Base-by-base conservation (phyloP, 495 filamentous ascomycete species). In the Penicillium steckii region DNA sequence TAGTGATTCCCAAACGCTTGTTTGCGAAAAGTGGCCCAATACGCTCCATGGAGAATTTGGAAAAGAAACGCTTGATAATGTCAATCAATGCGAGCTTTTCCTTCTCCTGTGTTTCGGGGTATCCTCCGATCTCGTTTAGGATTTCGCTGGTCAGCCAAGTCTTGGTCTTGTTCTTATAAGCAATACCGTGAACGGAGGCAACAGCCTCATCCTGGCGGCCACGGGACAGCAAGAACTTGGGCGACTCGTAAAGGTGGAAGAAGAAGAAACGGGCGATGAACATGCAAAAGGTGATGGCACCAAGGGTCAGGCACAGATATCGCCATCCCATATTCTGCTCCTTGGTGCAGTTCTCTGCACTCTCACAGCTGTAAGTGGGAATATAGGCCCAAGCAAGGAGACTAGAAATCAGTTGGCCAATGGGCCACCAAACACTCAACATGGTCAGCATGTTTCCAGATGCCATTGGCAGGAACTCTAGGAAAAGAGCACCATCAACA, bases 171-270 rank as follows among this genome's bases (percentile, higher is more conserved):
- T 82, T 82, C 66, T 75, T 73, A 61, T 80, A 73, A 2, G 79
- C 79, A 17, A 82, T 77, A 8, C 76, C 79, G 46, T 88, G 85
- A 2, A 91, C 81, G 8, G 87, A 73, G 10, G 78, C 74, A 9
- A 91, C 88, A 17, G 89, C 90, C 32, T 88, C 80, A n/a, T 80
- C 78, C 56, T 91, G 86, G 18, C 78, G 72, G 3, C 87, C 88
- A 35, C 83, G 80, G 2, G 84, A 84, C 64, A 93, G 85, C 26
- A 91, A 65, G 60, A 80, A 92, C 67, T 93, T 95, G 21, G 90
- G 90, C 6, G 85, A 89, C 67, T 94, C 90, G 64, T 82, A 89
- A 15, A 95, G 80, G 29, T 85, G 84, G 69, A 95, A 95, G 45
- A 83, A 71, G 53, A 88, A 77, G 70, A 91, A 90, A 6, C 90